Conservation (phyloP, 2,329 filamentous ascomycete species). For the Aspergillus candidus region DNA sequence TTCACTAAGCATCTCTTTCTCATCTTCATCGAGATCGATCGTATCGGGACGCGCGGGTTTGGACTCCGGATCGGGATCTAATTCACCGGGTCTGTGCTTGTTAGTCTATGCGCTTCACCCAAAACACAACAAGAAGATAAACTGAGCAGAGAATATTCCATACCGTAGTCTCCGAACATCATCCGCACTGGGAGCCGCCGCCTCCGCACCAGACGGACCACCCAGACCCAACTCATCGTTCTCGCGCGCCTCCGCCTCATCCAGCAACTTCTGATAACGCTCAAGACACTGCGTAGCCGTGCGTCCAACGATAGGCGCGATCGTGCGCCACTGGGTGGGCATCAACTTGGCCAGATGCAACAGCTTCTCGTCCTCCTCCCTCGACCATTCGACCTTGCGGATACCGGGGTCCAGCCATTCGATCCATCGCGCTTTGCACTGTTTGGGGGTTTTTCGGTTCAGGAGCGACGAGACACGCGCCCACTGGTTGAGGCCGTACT, state of each 20-base stretch:
- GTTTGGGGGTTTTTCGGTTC: slow-evolving; percentile 94
- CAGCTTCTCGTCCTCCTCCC: slow-evolving; percentile 96
- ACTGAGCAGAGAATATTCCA: slow-evolving; percentile 8
- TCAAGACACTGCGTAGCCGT: slow-evolving; percentile 97
- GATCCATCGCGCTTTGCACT: slow-evolving; percentile 97
- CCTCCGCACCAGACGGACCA: slow-evolving; percentile 74
- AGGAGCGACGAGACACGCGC: slow-evolving; percentile 95
- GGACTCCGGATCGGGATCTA: slow-evolving; percentile 95
- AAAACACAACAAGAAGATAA: slow-evolving; percentile 8
- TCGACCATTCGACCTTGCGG: slow-evolving; percentile 98
- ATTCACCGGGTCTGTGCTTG: slow-evolving; percentile 64
- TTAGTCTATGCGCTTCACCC: too few relatives aligned
- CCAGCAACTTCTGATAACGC: slow-evolving; percentile 90
- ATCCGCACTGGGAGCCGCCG: slow-evolving; percentile 80
- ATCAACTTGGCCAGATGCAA: slow-evolving; percentile 96
- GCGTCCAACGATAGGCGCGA: slow-evolving; percentile 90
- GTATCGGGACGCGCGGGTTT: slow-evolving; percentile 94
- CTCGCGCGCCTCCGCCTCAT: slow-evolving; percentile 90
- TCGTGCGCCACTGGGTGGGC: slow-evolving; percentile 98
- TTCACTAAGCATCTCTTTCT: slow-evolving; percentile 99
- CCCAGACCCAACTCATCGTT: slow-evolving; percentile 71
- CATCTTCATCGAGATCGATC: slow-evolving; percentile 96
- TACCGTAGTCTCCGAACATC: slow-evolving; percentile 76
- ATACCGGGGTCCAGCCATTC: slow-evolving; percentile 98
- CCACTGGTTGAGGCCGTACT: slow-evolving; percentile 96